Evolutionary conservation across 352 stramenopile genomes (phyloP).

Genomic region (Phytophthora quininea): DNA sequence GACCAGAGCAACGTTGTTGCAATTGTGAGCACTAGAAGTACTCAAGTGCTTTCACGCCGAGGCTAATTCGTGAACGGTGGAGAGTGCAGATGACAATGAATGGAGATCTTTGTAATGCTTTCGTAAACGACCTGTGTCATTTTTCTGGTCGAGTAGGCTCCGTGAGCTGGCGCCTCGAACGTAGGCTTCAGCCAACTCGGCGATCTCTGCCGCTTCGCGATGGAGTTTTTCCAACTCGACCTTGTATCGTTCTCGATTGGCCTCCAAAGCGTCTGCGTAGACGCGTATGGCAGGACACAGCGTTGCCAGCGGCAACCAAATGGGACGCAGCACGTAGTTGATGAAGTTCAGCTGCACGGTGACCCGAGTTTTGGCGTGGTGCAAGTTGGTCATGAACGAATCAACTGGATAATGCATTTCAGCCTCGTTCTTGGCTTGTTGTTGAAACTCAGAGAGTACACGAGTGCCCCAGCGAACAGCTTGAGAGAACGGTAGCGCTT

Average conservation of each 20-base stretch:
- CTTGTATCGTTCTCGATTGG: slow-evolving; percentile 71
- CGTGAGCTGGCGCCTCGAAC: slow-evolving; percentile 51
- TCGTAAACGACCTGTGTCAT: background rate
- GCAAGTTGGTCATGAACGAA: slow-evolving; percentile 78
- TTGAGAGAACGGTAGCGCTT: slow-evolving; percentile 62
- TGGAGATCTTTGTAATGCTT: too few species aligned
- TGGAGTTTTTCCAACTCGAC: slow-evolving; percentile 57
- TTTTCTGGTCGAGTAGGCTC: background rate
- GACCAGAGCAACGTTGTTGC: slow-evolving; percentile 82
- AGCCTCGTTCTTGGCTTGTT: slow-evolving; percentile 68
- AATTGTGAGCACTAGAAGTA: slow-evolving; percentile 85
- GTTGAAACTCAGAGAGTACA: slow-evolving; percentile 74
- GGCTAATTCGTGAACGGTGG: slow-evolving; percentile 20
- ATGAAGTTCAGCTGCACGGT: slow-evolving; percentile 82
- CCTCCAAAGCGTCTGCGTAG: slow-evolving; percentile 62
- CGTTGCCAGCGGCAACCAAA: slow-evolving; percentile 63
- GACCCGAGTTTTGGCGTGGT: slow-evolving; percentile 59
- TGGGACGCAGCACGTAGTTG: slow-evolving; percentile 73
- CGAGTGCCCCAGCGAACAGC: slow-evolving; percentile 65
- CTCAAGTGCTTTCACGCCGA: slow-evolving; percentile 66
- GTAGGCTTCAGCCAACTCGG: slow-evolving; percentile 37
- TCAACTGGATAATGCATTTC: slow-evolving; percentile 65
- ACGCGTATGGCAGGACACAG: slow-evolving; percentile 56
- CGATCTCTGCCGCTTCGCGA: slow-evolving; percentile 26
- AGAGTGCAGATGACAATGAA: background rate